Conservation (phyloP, 345 rosid genomes). For the Geranium rotundifolium region DNA sequence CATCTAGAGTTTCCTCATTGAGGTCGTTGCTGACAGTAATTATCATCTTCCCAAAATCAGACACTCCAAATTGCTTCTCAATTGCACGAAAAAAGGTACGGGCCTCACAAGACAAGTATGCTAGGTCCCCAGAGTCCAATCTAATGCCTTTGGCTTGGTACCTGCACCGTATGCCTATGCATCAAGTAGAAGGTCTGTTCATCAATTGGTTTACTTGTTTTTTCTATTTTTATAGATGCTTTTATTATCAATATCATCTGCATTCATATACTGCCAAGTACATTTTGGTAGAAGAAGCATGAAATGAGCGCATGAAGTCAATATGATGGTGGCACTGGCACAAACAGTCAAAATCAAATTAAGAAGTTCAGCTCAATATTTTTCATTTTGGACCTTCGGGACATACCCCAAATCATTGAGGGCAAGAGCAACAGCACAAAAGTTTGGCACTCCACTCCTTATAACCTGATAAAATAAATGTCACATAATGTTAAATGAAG, state of each 20-base stretch:
- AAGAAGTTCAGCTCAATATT: neutral
- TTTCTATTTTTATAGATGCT: too few species aligned
- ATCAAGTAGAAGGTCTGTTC: too few species aligned
- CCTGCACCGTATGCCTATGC: constrained; percentile 24
- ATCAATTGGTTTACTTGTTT: too few species aligned
- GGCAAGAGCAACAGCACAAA: constrained; percentile 87
- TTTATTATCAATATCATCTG: too few species aligned
- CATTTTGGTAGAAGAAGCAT: too few species aligned
- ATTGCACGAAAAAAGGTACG: constrained; percentile 53
- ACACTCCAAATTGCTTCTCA: constrained; percentile 61
- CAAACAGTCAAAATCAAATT: too few species aligned
- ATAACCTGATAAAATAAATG: constrained; percentile 41
- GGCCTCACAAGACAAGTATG: constrained; percentile 69
- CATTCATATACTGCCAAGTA: too few species aligned
- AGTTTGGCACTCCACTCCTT: constrained; percentile 87
- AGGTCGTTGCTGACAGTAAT: constrained; percentile 94
- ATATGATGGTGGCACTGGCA: too few species aligned
- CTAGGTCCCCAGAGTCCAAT: constrained; percentile 92
- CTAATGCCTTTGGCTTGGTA: constrained; percentile 85
- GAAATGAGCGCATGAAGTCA: too few species aligned
- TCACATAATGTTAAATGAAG: neutral
- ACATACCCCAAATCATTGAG: constrained; percentile 75
- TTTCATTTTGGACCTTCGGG: constrained; percentile 5
- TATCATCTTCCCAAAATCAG: constrained; percentile 58
- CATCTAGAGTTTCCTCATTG: constrained; percentile 93